Percentiles rank a stretch among this genome's conserved stretches.
Conservation (phyloP, 441 rosid species). For the Gossypium lobatum region DNA sequence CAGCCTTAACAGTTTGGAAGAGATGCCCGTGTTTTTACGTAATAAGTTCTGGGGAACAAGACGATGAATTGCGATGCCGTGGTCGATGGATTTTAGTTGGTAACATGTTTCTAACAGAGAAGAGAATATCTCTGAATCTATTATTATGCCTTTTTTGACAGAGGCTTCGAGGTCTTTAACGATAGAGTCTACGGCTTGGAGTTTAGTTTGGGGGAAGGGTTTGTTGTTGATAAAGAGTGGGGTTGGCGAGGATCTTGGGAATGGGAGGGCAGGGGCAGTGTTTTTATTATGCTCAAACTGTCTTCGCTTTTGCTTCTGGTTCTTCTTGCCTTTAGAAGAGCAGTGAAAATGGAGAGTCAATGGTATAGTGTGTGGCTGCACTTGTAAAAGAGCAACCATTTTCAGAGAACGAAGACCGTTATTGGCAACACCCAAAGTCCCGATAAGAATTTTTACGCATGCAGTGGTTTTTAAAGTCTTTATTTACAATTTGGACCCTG, state of each 20-base stretch:
- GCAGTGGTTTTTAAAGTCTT: no score
- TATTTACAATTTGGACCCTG: no score
- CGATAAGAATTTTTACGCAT: not conserved
- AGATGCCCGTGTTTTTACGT: constrained; percentile 45
- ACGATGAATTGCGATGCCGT: constrained; percentile 51
- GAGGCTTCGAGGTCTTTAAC: constrained; percentile 55
- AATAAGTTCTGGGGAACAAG: constrained; percentile 48
- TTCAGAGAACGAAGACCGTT: not conserved
- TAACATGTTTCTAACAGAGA: constrained; percentile 76
- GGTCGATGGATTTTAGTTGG: constrained; percentile 46
- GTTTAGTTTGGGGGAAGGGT: constrained; percentile 34
- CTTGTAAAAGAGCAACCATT: constrained; percentile 31
- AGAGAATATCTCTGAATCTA: constrained; percentile 52
- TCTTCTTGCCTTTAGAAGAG: constrained; percentile 1
- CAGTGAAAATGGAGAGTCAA: not conserved
- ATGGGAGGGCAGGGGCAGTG: constrained; percentile 26
- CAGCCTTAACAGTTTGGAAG: constrained; percentile 62
- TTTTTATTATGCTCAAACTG: constrained; percentile 11
- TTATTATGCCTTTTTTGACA: constrained; percentile 36
- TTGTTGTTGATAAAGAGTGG: constrained; percentile 36
- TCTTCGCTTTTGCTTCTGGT: not conserved
- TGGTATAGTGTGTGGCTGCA: not conserved
- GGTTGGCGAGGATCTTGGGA: constrained; percentile 45
- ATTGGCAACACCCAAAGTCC: not conserved
- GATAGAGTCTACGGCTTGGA: constrained; percentile 55